Evolutionary conservation across 2,329 filamentous ascomycete species (phyloP), one percentile per base, ranked within the genome.

Genomic region (Conoideocrella luteorostrata): DNA sequence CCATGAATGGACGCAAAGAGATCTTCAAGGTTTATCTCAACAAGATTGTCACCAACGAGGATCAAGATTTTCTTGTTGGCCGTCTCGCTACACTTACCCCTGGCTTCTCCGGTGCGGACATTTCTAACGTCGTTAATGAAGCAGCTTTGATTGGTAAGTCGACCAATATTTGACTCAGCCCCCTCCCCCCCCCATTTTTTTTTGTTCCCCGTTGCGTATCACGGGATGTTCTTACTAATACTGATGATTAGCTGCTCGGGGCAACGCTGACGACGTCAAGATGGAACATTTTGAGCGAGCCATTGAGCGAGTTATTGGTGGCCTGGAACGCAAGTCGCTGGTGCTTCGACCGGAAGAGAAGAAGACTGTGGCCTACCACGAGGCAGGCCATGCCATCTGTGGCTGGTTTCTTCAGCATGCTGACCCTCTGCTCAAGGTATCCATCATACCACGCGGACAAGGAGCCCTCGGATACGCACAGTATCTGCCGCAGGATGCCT

Each of bases 71-170:
- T 60, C 72, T 98, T 36, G 84, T 88, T 53, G 93, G 93, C 48
- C 84, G 93, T 56, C 78, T 98, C 38, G 83, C 93, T 43, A 91
- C 93, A 35, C 72, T 98, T 53, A 98, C 93, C 4, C 93, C 93
- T 43, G 93, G 93, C 24, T 98, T 98, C 67, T 91, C 91, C 44
- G 93, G 93, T 67, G 93, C 93, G 38, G 93, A 98, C 63, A 98
- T 98, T 66, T 89, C 93, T 61, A 98, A 98, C 66, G 95, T 90
- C 61, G 89, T 95, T 56, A 98, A 98, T 61, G 93, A 98, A 72
- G 93, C 93, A 52, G 93, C 93, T 44, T 72, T 98, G 37, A 91
- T 97, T 61, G 93, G 89, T 95, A 77, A 63, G 84, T 69, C n/a
- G n/a, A n/a, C n/a, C n/a, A n/a, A n/a, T n/a, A n/a, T n/a, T n/a